Conservation (phyloP, 2,329 filamentous ascomycete species). For the Talaromyces islandicus region DNA sequence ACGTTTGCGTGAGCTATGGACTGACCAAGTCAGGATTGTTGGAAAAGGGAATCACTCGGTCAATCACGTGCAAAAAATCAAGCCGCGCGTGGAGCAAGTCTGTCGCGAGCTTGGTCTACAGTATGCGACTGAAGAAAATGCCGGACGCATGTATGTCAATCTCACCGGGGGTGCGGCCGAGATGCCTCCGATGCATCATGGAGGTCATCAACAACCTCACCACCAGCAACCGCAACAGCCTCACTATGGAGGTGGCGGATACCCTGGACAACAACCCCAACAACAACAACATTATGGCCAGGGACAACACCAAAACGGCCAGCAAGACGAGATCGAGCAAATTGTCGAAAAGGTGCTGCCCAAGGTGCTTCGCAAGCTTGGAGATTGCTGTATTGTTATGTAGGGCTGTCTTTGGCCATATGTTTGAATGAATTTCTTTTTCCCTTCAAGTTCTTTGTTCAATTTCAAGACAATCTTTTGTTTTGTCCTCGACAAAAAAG, state of each 20-base stretch:
- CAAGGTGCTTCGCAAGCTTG: conserved; percentile 58
- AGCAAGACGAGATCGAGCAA: conserved; percentile 54
- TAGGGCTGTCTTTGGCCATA: conserved; percentile 36
- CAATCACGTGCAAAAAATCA: conserved; percentile 84
- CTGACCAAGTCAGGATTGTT: conserved; percentile 57
- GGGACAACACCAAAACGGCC: conserved; percentile 30
- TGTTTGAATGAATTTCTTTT: neutral
- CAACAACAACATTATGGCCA: conserved; percentile 32
- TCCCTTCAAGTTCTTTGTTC: neutral
- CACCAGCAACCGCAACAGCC: conserved; percentile 36
- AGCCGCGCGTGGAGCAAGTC: conserved; percentile 85
- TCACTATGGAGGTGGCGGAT: conserved; percentile 29
- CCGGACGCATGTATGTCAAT: conserved; percentile 82
- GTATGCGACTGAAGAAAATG: conserved; percentile 81
- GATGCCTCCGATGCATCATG: conserved; percentile 27
- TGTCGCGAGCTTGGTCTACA: conserved; percentile 77
- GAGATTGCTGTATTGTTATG: conserved; percentile 70
- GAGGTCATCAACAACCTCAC: conserved; percentile 36
- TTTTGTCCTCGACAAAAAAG: neutral
- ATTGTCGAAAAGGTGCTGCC: conserved; percentile 56
- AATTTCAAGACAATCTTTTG: neutral
- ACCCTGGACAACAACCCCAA: conserved; percentile 29
- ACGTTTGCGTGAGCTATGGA: no score
- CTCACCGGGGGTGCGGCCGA: conserved; percentile 64
- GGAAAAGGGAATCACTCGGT: conserved; percentile 87